phyloP scores from a whole-genome alignment of 805 yeast species.

The Lipomyces spencermartinsiae region DNA sequence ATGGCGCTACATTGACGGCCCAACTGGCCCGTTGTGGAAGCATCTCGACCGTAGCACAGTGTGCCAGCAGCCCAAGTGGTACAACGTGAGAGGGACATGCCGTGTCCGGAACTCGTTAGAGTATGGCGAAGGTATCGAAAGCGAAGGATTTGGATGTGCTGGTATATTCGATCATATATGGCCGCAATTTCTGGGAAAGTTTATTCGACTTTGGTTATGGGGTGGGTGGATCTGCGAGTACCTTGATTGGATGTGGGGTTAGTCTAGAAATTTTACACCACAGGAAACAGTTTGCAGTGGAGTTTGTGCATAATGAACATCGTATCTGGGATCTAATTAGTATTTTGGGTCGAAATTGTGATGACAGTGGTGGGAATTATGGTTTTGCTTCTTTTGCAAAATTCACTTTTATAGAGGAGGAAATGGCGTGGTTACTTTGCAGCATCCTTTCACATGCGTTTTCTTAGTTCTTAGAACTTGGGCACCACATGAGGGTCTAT shows the following conservation, averaged over 20 bases:
- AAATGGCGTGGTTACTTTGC: too few species aligned
- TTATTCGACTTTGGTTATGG: conserved; percentile 47
- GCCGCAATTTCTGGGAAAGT: conserved; percentile 58
- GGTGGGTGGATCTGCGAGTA: conserved; percentile 46
- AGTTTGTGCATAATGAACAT: neutral
- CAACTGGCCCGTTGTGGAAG: conserved; percentile 85
- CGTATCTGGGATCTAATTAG: neutral
- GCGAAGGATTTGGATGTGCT: conserved; percentile 86
- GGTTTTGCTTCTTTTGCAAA: too few species aligned
- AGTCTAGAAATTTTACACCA: neutral
- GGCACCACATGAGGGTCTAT: too few species aligned
- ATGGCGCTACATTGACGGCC: conserved; percentile 91
- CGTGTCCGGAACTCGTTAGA: conserved; percentile 74
- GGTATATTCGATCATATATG: conserved; percentile 59
- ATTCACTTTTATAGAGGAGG: too few species aligned
- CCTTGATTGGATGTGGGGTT: conserved; percentile 43
- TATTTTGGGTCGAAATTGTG: neutral
- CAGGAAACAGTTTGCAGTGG: neutral
- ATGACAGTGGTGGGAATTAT: too few species aligned
- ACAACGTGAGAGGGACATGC: conserved; percentile 87
- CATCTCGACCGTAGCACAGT: conserved; percentile 71
- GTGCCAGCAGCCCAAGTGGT: conserved; percentile 90
- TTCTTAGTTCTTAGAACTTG: too few species aligned
- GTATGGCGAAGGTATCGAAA: conserved; percentile 87
- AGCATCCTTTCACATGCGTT: too few species aligned